Base-by-base conservation (phyloP, 305 asterid genomes). In the Fraxinus latifolia region DNA sequence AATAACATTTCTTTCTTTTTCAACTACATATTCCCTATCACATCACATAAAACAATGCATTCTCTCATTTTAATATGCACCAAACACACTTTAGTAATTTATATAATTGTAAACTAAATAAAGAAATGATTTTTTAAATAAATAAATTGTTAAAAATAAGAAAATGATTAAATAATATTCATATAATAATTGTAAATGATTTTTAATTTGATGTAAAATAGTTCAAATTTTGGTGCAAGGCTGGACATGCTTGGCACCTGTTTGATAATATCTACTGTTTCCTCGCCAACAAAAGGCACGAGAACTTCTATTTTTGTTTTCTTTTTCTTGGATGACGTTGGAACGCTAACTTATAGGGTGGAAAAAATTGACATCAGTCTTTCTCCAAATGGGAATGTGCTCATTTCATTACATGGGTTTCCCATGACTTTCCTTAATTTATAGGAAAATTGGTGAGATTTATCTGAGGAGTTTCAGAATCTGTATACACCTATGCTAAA, bases 391-490 rank as follows among this genome's bases (percentile, higher is more conserved):
- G 73, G 34, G 73, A 65, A 65, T 27, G 11, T 65, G 73, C 33
- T 27, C 36, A 65, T 25, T 76, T 73, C 44, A 34, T 27, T 50
- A 14, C 25, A 76, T 62, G 81, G 53, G 17, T n/a, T 76, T 25
- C 36, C 72, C 44, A 32, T 50, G 17, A 44, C 82, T 81, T 82
- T 34, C 71, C 36, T 81, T 53, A 65, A 62, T 79, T 62, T 47
- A 11, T 37, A n/a, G 68, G 74, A 70, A 34, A 58, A 11, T 71
- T 32, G 47, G 44, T 15, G 65, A 85, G 68, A 85, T 79, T 85
- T 70, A 80, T 74, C 34, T 73, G 58, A 47, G 81, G 77, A 65
- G 75, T 58, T 77, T 74, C 79, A 74, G 74, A 78, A 70, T 77
- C 31, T 65, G 36, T 27, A 9, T 65, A 8, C 33, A 36, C 80